These are phyloP conservation scores for Hygrophoropsis aurantiaca DNA, from an alignment of 768 basidiomycete species.

Conservation along the genomic window DNA sequence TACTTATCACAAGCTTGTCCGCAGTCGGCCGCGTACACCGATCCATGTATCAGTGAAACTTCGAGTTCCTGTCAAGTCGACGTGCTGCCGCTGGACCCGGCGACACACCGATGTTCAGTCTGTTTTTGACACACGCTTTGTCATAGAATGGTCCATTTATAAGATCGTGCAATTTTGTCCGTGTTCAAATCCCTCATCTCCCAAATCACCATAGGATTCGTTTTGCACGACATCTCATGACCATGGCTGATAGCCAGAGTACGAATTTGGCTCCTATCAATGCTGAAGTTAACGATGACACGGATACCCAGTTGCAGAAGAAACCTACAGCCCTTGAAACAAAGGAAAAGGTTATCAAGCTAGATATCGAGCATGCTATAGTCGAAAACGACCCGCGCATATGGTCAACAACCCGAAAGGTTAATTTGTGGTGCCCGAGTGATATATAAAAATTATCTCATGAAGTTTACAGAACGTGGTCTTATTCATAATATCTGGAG, in stretches of 20 bases:
- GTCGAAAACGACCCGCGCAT: constrained; percentile 63
- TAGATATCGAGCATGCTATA: constrained; percentile 37
- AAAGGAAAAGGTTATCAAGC: constrained; percentile 4
- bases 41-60: neutral
- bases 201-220: neutral
- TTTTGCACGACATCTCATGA: constrained; percentile 8
- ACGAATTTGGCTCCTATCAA: neutral
- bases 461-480: constrained; percentile 13
- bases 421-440: neutral
- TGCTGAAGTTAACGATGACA: neutral
- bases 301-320: neutral
- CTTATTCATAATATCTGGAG: constrained; percentile 23
- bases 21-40: neutral
- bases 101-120: neutral
- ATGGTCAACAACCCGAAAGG: constrained; percentile 62
- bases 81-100: too few species aligned
- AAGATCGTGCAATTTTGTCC: neutral
- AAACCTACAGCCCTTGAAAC: neutral
- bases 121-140: constrained; percentile 1
- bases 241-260: constrained; percentile 1
- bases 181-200: neutral
- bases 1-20: too few species aligned
- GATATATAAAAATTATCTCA: neutral
- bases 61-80: neutral
- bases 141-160: neutral